phyloP scores from a whole-genome alignment of 768 basidiomycete genomes.

The Psilocybe cyanescens region DNA sequence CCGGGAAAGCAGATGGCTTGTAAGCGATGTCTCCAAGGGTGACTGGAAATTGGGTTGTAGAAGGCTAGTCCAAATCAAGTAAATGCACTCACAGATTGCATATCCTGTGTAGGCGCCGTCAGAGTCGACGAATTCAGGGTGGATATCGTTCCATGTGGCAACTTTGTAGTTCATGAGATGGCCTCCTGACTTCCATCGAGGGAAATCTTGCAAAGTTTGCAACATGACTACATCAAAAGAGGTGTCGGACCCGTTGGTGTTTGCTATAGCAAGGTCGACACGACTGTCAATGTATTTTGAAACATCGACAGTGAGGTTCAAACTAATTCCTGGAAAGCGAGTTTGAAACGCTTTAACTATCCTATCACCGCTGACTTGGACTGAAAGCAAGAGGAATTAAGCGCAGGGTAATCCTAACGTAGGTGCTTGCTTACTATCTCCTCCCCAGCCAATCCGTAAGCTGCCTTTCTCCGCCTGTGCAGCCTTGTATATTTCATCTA shows the following conservation, averaged over 20 bases:
- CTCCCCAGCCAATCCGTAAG: conserved; percentile 27
- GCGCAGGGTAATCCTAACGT: background rate
- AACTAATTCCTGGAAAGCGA: conserved; percentile 22
- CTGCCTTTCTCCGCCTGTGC: conserved; percentile 22
- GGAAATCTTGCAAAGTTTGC: conserved; percentile 26
- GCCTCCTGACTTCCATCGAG: conserved; percentile 24
- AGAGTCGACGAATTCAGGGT: conserved; percentile 26
- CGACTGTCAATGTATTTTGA: conserved; percentile 27
- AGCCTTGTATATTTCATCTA: conserved; percentile 25
- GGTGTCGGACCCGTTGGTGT: conserved; percentile 17
- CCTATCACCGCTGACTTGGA: conserved; percentile 15
- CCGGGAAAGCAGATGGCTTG: conserved; percentile 13
- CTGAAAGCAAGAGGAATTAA: background rate
- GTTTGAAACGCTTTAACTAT: conserved; percentile 20
- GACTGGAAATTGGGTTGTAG: conserved; percentile 8
- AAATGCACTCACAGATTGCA: conserved; percentile 21
- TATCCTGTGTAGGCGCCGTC: conserved; percentile 27
- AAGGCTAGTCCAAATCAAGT: background rate
- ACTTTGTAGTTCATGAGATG: conserved; percentile 27
- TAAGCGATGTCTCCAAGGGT: conserved; percentile 25
- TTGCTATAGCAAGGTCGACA: conserved; percentile 17
- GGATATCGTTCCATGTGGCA: conserved; percentile 25
- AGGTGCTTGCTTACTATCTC: conserved; percentile 22
- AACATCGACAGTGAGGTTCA: conserved; percentile 20
- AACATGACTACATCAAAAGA: conserved; percentile 25